phyloP scores from a whole-genome alignment of 2,329 filamentous ascomycete genomes.

The Zymoseptoria pseudotritici region DNA sequence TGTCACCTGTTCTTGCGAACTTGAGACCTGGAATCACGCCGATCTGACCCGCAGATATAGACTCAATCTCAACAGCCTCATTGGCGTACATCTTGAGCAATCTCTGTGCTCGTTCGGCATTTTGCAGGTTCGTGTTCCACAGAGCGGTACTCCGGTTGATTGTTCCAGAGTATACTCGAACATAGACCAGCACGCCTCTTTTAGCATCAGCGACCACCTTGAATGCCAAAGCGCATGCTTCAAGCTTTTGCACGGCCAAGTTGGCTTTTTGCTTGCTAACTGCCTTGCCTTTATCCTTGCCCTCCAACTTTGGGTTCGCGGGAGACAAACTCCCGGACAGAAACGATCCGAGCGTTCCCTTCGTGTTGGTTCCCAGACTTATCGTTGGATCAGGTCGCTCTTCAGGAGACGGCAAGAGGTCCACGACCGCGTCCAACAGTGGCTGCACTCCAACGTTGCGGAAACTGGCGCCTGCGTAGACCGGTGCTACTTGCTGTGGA shows the following conservation, averaged over 20 bases:
- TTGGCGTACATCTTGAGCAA: conserved; percentile 85
- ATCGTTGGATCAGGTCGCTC: conserved; percentile 76
- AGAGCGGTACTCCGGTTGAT: conserved; percentile 66
- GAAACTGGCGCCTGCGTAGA: conserved; percentile 89
- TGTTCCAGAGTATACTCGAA: conserved; percentile 82
- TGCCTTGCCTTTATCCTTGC: conserved; percentile 32
- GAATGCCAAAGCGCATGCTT: conserved; percentile 67
- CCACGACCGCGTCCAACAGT: conserved; percentile 77
- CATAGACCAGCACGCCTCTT: conserved; percentile 81
- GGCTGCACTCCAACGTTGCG: conserved; percentile 91
- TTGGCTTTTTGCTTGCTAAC: conserved; percentile 35
- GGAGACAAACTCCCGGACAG: conserved; percentile 30
- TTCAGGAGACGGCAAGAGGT: conserved; percentile 74
- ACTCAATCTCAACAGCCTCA: conserved; percentile 75
- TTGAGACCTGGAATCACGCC: conserved; percentile 89
- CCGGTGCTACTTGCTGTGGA: conserved; percentile 67
- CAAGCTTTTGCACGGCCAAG: conserved; percentile 52
- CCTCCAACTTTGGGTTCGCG: conserved; percentile 14
- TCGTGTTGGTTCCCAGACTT: conserved; percentile 49
- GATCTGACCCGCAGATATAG: conserved; percentile 80
- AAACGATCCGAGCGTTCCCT: conserved; percentile 46
- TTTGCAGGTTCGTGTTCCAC: conserved; percentile 78
- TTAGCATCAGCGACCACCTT: conserved; percentile 88
- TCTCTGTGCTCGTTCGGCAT: conserved; percentile 71
- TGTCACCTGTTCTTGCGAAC: conserved; percentile 87